Evolutionary conservation across 179 eudicot genomes (phyloP).

Genomic region (Silene vulgaris): DNA sequence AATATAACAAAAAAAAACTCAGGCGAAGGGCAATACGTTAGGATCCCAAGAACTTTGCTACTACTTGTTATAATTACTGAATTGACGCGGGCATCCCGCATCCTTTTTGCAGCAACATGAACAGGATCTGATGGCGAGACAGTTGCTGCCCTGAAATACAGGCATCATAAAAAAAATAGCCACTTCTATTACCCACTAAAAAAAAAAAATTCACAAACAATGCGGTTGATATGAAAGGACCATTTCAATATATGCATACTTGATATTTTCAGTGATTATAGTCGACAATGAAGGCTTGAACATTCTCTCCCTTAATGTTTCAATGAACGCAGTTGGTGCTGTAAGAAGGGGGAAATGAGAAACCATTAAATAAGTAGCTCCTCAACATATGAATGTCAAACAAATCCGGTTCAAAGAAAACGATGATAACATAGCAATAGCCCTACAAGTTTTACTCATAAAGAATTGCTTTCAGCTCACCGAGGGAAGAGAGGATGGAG

Average conservation of each 20-base stretch:
- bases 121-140: slow-evolving; percentile 85
- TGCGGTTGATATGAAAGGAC: slow-evolving; percentile 4
- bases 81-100: slow-evolving; percentile 70
- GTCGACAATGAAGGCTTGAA: slow-evolving; percentile 91
- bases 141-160: slow-evolving; percentile 54
- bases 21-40: slow-evolving; percentile 51
- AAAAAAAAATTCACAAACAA: slow-evolving; percentile 1
- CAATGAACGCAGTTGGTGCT: slow-evolving; percentile 90
- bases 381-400: neutral
- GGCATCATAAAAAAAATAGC: slow-evolving; percentile 3
- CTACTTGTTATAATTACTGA: slow-evolving; percentile 62
- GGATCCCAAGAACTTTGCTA: slow-evolving; percentile 72
- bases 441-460: neutral
- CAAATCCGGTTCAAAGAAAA: neutral
- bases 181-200: neutral
- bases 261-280: slow-evolving; percentile 62
- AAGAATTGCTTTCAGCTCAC: neutral
- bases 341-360: slow-evolving; percentile 20
- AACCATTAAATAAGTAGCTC: neutral
- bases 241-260: slow-evolving; percentile 41
- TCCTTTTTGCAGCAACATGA: slow-evolving; percentile 79
- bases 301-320: slow-evolving; percentile 88
- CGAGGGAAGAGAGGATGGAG: neutral
- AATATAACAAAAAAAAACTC: neutral
- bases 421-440: neutral